phyloP scores from a whole-genome alignment of 805 yeast genomes.

The Cyberlindnera veronae region DNA sequence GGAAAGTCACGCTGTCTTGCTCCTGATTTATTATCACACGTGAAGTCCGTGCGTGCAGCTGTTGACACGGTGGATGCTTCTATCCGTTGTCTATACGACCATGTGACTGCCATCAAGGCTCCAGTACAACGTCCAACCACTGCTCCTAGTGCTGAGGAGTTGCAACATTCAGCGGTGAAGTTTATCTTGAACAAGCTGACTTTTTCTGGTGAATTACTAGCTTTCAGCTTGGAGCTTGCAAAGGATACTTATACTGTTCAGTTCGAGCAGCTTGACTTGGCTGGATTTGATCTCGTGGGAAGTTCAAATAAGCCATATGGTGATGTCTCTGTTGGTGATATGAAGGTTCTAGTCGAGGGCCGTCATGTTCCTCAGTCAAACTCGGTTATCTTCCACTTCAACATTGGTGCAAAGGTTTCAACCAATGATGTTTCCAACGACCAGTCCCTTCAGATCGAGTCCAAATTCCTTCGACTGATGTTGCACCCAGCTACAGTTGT shows the following conservation, averaged over 20 bases:
- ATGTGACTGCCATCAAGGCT: background rate
- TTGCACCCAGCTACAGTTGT: conserved; percentile 50
- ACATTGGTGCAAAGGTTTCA: conserved; percentile 40
- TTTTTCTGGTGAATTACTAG: conserved; percentile 7
- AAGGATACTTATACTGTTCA: conserved; percentile 8
- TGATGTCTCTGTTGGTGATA: conserved; percentile 25
- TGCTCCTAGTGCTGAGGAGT: background rate
- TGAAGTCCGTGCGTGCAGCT: conserved; percentile 1
- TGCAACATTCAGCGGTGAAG: background rate
- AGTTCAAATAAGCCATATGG: conserved; percentile 17
- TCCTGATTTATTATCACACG: conserved; percentile 6
- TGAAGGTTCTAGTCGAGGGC: conserved; percentile 30
- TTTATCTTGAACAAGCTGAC: conserved; percentile 6
- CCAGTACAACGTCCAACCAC: too few species aligned
- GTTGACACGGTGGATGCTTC: conserved; percentile 1
- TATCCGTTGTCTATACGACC: background rate
- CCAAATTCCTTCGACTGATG: conserved; percentile 56
- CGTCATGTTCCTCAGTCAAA: conserved; percentile 33
- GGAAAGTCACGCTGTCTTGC: conserved; percentile 2
- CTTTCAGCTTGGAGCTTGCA: conserved; percentile 5
- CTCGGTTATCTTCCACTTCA: conserved; percentile 44
- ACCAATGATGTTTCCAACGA: conserved; percentile 33
- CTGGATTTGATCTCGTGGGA: conserved; percentile 12
- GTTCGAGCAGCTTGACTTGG: conserved; percentile 9
- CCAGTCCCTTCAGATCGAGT: conserved; percentile 53